Percentiles rank a stretch among this genome's conserved stretches.
Conservation (phyloP, 352 stramenopile genomes). For the Globisporangium abappressorium region DNA sequence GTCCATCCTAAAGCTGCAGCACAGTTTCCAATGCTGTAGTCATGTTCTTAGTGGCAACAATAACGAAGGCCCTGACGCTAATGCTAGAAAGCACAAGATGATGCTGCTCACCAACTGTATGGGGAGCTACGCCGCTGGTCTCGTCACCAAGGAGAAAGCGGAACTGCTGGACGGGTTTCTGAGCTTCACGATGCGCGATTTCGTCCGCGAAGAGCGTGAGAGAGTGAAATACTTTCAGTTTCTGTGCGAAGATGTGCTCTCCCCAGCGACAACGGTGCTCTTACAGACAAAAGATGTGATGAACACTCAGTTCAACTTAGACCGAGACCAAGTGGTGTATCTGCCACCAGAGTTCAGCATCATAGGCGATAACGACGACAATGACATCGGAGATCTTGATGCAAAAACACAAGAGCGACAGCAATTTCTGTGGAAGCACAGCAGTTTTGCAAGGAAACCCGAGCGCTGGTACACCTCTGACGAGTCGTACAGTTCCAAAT, state of each 20-base stretch:
- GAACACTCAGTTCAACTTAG: not conserved
- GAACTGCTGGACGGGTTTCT: not conserved
- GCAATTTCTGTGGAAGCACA: not conserved
- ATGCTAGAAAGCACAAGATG: not conserved
- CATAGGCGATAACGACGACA: not conserved
- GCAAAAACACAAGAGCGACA: not conserved
- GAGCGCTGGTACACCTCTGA: not conserved
- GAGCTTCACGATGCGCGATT: not conserved
- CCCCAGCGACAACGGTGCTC: not conserved
- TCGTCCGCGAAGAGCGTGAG: not conserved
- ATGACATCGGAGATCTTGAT: not conserved
- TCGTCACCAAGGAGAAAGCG: not conserved
- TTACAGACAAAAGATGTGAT: not conserved
- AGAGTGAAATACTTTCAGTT: constrained; percentile 4
- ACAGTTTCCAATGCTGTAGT: not conserved
- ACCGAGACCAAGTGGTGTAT: not conserved
- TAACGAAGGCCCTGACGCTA: too few species aligned
- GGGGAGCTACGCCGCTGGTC: not conserved
- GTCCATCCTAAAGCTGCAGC: not conserved
- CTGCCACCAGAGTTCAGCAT: not conserved
- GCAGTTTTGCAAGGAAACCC: not conserved
- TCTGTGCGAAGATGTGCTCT: constrained; percentile 3
- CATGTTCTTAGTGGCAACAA: too few species aligned
- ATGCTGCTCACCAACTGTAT: not conserved
- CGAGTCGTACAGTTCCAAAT: not conserved